Evolutionary conservation across 2,329 filamentous ascomycete genomes (phyloP), one percentile per base, ranked within the genome.

Genomic region (Fusarium nygamai): DNA sequence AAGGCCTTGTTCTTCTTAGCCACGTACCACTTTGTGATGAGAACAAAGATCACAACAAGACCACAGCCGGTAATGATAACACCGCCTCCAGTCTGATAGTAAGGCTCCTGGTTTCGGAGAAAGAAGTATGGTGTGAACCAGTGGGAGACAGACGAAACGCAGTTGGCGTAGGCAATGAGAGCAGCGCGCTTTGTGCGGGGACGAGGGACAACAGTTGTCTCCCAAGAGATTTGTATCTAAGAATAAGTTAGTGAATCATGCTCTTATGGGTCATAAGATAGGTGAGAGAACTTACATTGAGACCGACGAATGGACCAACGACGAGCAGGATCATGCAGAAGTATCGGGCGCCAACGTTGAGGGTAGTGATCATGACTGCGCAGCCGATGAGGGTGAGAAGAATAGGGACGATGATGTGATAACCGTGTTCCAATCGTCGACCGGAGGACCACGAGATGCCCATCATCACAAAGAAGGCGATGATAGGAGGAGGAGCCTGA

Each of bases 91-190:
- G 78, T 81, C 43, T 79, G 74, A 29, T 81, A 81, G 27, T 78
- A 78, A 5, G 80, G 80, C 9, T 80, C 79, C 22, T 81, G 78
- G 38, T 76, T 74, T 7, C 72, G 70, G 1, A 80, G 71, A 47
- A 80, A 81, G 66, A 85, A 85, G 66, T 85, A 84, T 0, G 83
- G 83, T 0, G 80, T 83, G 58, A 84, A 85, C 83, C 83, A 85
- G 43, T 85, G 84, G 5, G 80, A 82, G 2, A 80, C 76, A 9
- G 82, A 81, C n/a, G 79, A 82, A 3, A 84, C 79, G 39, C 81
- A 83, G 56, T 85, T 85, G 10, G 84, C 83, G 50, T 84, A 84
- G 2, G 84, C 84, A 54, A 85, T 83, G 3, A 85, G 79, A 0
- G 83, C 84, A 0, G 84, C 84, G 41, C 82, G 80, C 65, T 85